Conservation (phyloP, 345 rosid genomes). For the Boechera stricta region DNA sequence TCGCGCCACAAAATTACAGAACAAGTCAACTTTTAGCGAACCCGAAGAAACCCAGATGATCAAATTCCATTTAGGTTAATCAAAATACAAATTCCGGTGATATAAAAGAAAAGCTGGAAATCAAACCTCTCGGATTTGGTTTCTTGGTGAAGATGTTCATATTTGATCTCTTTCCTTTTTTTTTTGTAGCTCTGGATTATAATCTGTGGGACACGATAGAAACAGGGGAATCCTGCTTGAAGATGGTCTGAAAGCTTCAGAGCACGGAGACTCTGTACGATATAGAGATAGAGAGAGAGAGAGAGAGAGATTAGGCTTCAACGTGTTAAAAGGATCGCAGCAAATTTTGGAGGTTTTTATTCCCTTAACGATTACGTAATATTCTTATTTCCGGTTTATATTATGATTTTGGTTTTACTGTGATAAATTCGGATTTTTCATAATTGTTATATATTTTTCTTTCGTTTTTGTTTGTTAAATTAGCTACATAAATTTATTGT, state of each 20-base stretch:
- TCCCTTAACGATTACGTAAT: constrained; percentile 26
- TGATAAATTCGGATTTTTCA: too few relatives aligned
- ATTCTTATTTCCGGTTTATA: not conserved
- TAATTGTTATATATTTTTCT: too few relatives aligned
- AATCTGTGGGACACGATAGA: not conserved
- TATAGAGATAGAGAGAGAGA: not conserved
- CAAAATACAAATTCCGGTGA: not conserved
- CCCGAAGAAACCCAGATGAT: constrained; percentile 24
- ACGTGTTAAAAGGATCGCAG: constrained; percentile 28
- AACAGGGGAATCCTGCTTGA: not conserved
- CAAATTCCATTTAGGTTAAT: not conserved
- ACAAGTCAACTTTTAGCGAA: constrained; percentile 24
- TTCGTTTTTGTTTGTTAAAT: too few relatives aligned
- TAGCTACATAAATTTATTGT: too few relatives aligned
- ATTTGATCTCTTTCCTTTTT: not conserved
- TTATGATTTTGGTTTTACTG: not conserved
- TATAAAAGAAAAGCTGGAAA: not conserved
- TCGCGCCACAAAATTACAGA: constrained; percentile 1
- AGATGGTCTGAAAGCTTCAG: constrained; percentile 24
- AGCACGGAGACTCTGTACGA: constrained; percentile 21
- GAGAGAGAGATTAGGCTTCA: constrained; percentile 20
- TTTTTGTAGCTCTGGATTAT: too few relatives aligned
- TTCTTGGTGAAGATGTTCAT: constrained; percentile 77
- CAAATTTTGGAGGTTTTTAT: constrained; percentile 24
- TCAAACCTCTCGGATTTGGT: constrained; percentile 75